A percentile compares a stretch with the other conserved stretches of the same genome.
These are phyloP conservation scores for Guillardia theta DNA, from an alignment of 78 protist species.

Conservation along the genomic window DNA sequence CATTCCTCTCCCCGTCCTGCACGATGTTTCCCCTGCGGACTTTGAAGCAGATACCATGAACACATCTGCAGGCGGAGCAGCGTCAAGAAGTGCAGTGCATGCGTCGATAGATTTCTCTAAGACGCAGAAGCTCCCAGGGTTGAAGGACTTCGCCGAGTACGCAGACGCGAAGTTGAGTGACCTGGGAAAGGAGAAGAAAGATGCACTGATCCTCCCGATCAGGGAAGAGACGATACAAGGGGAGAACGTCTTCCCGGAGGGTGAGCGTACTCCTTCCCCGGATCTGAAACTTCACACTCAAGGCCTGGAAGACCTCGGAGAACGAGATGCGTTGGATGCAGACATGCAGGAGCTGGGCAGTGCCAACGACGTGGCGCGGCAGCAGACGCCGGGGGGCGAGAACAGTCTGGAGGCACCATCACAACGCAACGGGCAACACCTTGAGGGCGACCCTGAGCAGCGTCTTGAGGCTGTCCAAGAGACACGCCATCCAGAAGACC, in stretches of 20 bases:
- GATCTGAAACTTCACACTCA: background rate
- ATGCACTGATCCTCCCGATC: no score
- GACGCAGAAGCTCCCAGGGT: background rate
- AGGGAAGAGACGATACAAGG: no score
- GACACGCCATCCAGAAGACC: no score
- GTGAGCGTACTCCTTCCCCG: background rate
- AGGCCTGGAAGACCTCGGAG: background rate
- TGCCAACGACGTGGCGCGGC: no score
- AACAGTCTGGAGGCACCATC: background rate
- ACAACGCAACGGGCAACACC: background rate
- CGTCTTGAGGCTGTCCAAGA: no score
- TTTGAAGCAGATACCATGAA: background rate
- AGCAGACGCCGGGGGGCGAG: background rate
- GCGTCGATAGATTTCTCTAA: background rate
- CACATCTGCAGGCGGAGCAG: no score
- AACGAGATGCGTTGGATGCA: background rate
- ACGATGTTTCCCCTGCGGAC: background rate
- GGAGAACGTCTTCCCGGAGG: no score
- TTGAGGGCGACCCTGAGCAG: background rate
- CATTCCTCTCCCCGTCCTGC: background rate
- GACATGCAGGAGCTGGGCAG: background rate
- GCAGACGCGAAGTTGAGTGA: no score
- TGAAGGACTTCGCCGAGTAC: background rate
- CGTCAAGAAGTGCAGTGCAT: background rate
- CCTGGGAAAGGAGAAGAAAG: no score